Evolutionary conservation across 2,329 filamentous ascomycete species (phyloP).

Genomic region (Pseudogymnoascus sp.): DNA sequence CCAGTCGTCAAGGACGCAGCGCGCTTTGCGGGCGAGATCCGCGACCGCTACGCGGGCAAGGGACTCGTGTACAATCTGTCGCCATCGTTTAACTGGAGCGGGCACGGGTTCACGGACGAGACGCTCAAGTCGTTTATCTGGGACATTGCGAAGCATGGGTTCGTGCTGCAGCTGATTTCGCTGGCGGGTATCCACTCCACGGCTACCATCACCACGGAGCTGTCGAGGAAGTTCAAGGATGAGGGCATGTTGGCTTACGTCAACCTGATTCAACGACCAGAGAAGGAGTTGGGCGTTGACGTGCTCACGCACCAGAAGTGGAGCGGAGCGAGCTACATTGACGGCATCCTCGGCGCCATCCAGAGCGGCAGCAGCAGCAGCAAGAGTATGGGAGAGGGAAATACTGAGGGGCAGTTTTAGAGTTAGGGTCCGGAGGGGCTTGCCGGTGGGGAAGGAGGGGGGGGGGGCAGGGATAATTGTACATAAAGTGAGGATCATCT

Average conservation of each 20-base stretch:
- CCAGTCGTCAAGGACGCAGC: slow-evolving; percentile 72
- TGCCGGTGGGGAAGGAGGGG: background rate
- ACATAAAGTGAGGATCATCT: background rate
- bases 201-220: slow-evolving; percentile 58
- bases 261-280: slow-evolving; percentile 78
- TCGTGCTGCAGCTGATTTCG: slow-evolving; percentile 59
- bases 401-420: slow-evolving; percentile 67
- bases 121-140: slow-evolving; percentile 87
- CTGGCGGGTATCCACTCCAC: slow-evolving; percentile 59
- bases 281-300: slow-evolving; percentile 61
- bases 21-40: slow-evolving; percentile 69
- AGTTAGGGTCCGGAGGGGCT: background rate
- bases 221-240: slow-evolving; percentile 73
- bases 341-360: slow-evolving; percentile 82
- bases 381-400: slow-evolving; percentile 91
- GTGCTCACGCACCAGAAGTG: slow-evolving; percentile 36
- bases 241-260: slow-evolving; percentile 98
- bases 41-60: slow-evolving; percentile 63
- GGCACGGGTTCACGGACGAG: slow-evolving; percentile 78
- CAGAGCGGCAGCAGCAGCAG: slow-evolving; percentile 84
- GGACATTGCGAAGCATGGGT: slow-evolving; percentile 88
- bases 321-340: slow-evolving; percentile 66
- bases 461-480: background rate
- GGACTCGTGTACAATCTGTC: slow-evolving; percentile 93
- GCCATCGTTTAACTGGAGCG: slow-evolving; percentile 98